Evolutionary conservation across 148 eudicot genomes (phyloP), one percentile per base, ranked within the genome.

Genomic region (Rheum nobile): DNA sequence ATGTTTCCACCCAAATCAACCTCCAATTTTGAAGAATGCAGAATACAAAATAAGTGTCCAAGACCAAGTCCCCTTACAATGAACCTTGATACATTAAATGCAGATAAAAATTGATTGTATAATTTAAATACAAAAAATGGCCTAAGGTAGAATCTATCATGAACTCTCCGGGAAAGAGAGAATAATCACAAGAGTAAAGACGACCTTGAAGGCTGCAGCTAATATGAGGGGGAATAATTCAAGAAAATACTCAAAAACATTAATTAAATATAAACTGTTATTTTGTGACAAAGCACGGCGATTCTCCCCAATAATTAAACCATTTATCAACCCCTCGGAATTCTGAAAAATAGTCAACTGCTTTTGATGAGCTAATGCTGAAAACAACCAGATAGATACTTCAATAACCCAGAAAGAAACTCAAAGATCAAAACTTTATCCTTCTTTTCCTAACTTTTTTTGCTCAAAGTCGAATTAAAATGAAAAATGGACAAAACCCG

Each of bases 141-240:
- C 11, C n/a, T 34, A 34, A 61, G 37, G 28, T 28, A 29, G 12
- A 26, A 61, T 61, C 2, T 16, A 61, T 65, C 41, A 65, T 32
- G 70, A 65, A 65, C 70, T 65, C 38, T 65, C 70, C 70, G 32
- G 70, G 70, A 65, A 65, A 34, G 70, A 34, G 67, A 57, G 67
- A 57, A 57, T 13, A 26, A 57, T 16, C 67, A 57, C 67, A 26
- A 28, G 32, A 57, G 67, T 10, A 24, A 57, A 24, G 32, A 57
- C 38, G 32, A 57, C 38, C 70, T 65, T 28, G 35, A 9, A 59
- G 57, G 57, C 26, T 24, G 67, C 67, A 26, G 34, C 67, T 24
- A 24, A 21, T 24, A 54, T 21, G 63, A 54, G 63, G 41, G 38
- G 70, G 17, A 65, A 57, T 57, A 57, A 17, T 14, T 65, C 32